A percentile compares a stretch with the other conserved stretches of the same genome.
Evolutionary conservation across 345 rosid genomes (phyloP).

Genomic region (Hirschfeldia incana): DNA sequence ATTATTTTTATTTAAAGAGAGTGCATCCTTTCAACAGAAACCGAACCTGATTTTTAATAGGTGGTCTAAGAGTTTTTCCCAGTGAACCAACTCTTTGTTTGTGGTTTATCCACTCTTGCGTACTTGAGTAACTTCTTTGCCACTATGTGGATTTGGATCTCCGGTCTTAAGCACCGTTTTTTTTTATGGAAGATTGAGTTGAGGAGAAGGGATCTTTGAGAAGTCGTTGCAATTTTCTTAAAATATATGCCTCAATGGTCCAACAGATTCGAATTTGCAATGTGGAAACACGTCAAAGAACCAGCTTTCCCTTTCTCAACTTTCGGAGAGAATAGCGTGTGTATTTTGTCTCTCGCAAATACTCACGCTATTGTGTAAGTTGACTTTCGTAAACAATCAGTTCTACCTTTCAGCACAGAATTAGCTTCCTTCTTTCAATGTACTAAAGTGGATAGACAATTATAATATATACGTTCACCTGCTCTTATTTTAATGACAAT

Average conservation of each 20-base stretch:
- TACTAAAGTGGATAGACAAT: neutral
- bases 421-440: neutral
- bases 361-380: too few species aligned
- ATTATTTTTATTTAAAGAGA: too few species aligned
- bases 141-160: neutral
- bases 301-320: too few species aligned
- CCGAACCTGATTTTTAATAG: too few species aligned
- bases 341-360: too few species aligned
- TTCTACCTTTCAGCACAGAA: too few species aligned
- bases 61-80: too few species aligned
- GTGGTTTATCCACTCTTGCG: neutral
- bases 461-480: neutral
- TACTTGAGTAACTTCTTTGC: neutral
- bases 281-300: too few species aligned
- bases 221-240: neutral
- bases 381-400: too few species aligned
- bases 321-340: too few species aligned
- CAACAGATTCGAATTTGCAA: neutral
- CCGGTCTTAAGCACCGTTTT: neutral
- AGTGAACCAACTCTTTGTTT: neutral
- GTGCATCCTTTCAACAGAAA: too few species aligned
- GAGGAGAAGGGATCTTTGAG: neutral
- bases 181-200: neutral
- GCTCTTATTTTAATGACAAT: neutral
- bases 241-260: neutral